A percentile compares a stretch with the other conserved stretches of the same genome.
phyloP scores from a whole-genome alignment of 768 basidiomycete genomes.

The Leccinum barrowsii region DNA sequence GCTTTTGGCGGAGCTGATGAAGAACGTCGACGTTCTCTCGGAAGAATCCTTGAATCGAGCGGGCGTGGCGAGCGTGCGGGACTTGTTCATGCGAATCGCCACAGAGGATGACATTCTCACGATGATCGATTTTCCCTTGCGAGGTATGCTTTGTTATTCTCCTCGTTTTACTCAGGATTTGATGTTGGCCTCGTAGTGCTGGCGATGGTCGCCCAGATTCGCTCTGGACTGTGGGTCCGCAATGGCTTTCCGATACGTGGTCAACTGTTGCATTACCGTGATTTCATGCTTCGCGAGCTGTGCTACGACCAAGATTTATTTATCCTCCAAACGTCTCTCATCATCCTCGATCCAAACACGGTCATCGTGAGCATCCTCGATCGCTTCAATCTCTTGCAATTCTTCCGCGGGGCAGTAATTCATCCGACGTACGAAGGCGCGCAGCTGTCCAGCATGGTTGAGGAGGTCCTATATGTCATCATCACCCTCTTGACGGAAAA shows the following conservation, averaged over 20 bases:
- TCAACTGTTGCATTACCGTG: slow-evolving; percentile 92
- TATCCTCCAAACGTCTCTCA: slow-evolving; percentile 81
- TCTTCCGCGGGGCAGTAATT: slow-evolving; percentile 63
- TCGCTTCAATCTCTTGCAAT: slow-evolving; percentile 77
- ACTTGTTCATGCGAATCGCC: slow-evolving; percentile 57
- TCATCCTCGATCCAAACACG: slow-evolving; percentile 71
- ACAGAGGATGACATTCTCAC: slow-evolving; percentile 69
- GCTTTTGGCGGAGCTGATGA: slow-evolving; percentile 85
- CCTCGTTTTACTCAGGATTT: background rate
- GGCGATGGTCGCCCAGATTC: slow-evolving; percentile 91
- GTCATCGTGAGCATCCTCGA: slow-evolving; percentile 87
- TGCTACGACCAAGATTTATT: slow-evolving; percentile 96
- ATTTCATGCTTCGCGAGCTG: slow-evolving; percentile 91
- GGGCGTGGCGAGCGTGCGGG: slow-evolving; percentile 53
- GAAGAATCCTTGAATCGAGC: slow-evolving; percentile 49
- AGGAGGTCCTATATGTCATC: slow-evolving; percentile 85
- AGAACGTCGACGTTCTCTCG: slow-evolving; percentile 68
- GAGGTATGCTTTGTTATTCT: slow-evolving; percentile 52
- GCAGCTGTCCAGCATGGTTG: slow-evolving; percentile 82
- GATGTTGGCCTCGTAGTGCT: slow-evolving; percentile 49
- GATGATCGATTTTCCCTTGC: slow-evolving; percentile 82
- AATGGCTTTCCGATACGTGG: slow-evolving; percentile 96
- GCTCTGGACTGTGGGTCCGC: slow-evolving; percentile 94
- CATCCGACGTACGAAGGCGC: slow-evolving; percentile 62
- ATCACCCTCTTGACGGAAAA: slow-evolving; percentile 85